phyloP scores from a whole-genome alignment of 345 rosid genomes.

The Hirschfeldia incana region DNA sequence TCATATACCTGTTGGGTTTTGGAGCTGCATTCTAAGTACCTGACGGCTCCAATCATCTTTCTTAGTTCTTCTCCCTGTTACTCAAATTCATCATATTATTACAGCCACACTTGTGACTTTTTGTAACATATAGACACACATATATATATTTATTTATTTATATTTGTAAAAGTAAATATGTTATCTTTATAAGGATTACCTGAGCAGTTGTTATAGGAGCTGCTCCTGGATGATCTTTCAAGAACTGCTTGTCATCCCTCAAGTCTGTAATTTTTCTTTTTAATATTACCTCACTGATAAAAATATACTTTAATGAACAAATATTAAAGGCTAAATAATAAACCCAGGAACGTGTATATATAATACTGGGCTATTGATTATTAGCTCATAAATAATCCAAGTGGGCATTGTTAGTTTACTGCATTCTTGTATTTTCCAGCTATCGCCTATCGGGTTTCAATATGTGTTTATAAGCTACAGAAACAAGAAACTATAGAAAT shows the following conservation, averaged over 20 bases:
- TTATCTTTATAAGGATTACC: conserved; percentile 33
- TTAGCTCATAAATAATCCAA: neutral
- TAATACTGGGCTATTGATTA: neutral
- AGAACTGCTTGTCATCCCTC: conserved; percentile 60
- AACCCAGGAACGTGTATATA: neutral
- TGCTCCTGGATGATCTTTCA: conserved; percentile 66
- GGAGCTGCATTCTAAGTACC: conserved; percentile 79
- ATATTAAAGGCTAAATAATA: neutral
- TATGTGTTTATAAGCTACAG: neutral
- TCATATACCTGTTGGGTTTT: conserved; percentile 71
- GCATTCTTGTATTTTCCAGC: neutral
- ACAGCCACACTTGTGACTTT: neutral
- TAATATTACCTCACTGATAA: neutral
- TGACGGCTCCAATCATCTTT: conserved; percentile 71
- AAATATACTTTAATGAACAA: neutral
- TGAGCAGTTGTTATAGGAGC: conserved; percentile 62
- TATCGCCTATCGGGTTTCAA: neutral
- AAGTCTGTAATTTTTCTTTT: conserved; percentile 45
- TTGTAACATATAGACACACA: neutral
- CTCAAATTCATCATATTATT: conserved; percentile 5
- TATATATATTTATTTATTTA: neutral
- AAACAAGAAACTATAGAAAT: neutral
- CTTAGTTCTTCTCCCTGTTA: conserved; percentile 70
- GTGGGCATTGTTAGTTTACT: neutral
- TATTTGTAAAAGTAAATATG: neutral